Evolutionary conservation across 495 filamentous ascomycete species (phyloP).

Genomic region (Amorphotheca resinae): DNA sequence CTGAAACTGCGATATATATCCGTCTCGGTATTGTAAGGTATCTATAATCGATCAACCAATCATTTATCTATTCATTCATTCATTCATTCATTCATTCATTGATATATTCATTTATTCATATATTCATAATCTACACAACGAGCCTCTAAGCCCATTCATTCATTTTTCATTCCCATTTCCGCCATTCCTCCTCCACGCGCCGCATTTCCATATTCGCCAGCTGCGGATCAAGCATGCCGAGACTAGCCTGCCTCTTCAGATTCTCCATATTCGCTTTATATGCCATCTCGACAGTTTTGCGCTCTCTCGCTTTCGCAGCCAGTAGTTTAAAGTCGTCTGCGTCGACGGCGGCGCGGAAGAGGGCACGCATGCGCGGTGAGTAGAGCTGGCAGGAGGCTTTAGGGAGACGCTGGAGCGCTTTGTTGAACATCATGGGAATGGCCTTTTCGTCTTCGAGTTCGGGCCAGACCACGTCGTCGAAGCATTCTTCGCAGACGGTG

Average conservation of each 20-base stretch:
- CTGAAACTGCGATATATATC: no score
- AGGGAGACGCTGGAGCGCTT: not conserved
- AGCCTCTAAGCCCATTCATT: no score
- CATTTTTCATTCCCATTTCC: conserved; percentile 9
- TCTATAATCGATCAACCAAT: no score
- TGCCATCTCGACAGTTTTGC: conserved; percentile 12
- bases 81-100: no score
- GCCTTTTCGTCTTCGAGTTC: conserved; percentile 14
- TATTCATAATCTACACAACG: no score
- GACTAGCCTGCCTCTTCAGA: conserved; percentile 7
- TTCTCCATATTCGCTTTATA: conserved; percentile 14
- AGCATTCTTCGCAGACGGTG: conserved; percentile 54
- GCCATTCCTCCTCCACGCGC: conserved; percentile 11
- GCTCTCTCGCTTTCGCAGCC: conserved; percentile 18
- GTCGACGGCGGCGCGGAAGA: conserved; percentile 40
- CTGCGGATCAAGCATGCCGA: not conserved
- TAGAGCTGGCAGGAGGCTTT: conserved; percentile 46
- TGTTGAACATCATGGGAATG: conserved; percentile 17
- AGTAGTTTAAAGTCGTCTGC: conserved; percentile 40
- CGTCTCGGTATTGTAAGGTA: no score
- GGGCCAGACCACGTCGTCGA: conserved; percentile 18
- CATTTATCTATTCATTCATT: no score
- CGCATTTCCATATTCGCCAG: conserved; percentile 3
- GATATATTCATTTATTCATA: no score
- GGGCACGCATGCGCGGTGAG: conserved; percentile 42